Percentiles rank a stretch among this genome's conserved stretches.
These are phyloP conservation scores for Pythium coloratum DNA, from an alignment of 352 stramenopile genomes.

Conservation along the genomic window DNA sequence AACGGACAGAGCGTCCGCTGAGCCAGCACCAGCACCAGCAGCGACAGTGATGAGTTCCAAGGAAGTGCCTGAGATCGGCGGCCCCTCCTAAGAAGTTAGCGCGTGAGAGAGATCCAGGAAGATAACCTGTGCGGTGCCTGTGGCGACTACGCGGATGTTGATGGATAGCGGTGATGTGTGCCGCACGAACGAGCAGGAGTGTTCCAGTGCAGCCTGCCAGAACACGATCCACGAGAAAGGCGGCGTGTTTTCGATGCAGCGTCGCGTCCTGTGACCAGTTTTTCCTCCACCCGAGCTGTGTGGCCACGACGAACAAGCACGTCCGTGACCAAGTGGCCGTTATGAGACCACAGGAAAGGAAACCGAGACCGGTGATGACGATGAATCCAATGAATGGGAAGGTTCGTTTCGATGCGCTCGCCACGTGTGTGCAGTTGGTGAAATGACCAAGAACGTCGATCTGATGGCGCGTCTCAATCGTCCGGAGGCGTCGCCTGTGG, in stretches of 20 bases:
- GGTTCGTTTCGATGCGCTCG: constrained; percentile 86
- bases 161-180: constrained; percentile 91
- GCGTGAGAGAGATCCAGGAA: constrained; percentile 43
- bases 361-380: constrained; percentile 28
- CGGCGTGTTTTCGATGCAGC: constrained; percentile 77
- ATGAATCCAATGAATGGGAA: constrained; percentile 62
- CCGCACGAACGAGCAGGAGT: constrained; percentile 83
- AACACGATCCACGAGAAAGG: constrained; percentile 85
- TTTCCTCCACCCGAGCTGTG: constrained; percentile 82
- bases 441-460: constrained; percentile 76
- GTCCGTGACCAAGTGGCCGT: constrained; percentile 47
- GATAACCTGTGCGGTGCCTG: constrained; percentile 78
- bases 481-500: constrained; percentile 85
- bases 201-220: constrained; percentile 88
- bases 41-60: neutral
- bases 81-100: constrained; percentile 33
- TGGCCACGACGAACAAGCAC: constrained; percentile 54
- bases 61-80: constrained; percentile 8
- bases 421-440: constrained; percentile 77
- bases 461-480: constrained; percentile 92
- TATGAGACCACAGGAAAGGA: constrained; percentile 23
- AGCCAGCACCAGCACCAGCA: neutral
- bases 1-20: neutral
- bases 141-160: constrained; percentile 80
- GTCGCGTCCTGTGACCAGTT: constrained; percentile 74